Percentiles rank a stretch among this genome's conserved stretches.
Evolutionary conservation across 768 basidiomycete genomes (phyloP).

Genomic region (Rhizopogon vinicolor): DNA sequence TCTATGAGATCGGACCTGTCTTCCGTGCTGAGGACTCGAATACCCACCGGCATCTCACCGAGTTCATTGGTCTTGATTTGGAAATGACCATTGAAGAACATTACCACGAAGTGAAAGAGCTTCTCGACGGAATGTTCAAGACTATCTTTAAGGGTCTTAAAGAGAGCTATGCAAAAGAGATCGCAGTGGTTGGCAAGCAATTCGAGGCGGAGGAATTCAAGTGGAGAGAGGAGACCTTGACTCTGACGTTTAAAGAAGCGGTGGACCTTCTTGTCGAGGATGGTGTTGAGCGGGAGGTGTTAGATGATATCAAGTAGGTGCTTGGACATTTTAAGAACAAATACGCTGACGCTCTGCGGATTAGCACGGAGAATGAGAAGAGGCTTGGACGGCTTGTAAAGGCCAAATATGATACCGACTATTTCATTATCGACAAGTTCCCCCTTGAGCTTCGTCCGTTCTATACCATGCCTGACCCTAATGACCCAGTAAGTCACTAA

Average conservation of each 20-base stretch:
- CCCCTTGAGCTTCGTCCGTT: slow-evolving; percentile 93
- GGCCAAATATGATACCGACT: slow-evolving; percentile 94
- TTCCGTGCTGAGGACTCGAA: slow-evolving; percentile 98
- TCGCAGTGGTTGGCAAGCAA: slow-evolving; percentile 75
- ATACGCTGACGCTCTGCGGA: slow-evolving; percentile 6
- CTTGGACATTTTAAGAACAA: background rate
- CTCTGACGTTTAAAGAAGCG: slow-evolving; percentile 83
- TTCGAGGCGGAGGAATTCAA: slow-evolving; percentile 96
- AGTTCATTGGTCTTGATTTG: slow-evolving; percentile 97
- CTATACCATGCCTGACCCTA: slow-evolving; percentile 98
- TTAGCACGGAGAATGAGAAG: slow-evolving; percentile 93
- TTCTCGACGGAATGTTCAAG: slow-evolving; percentile 84
- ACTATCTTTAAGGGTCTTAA: slow-evolving; percentile 82
- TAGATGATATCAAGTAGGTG: slow-evolving; percentile 87
- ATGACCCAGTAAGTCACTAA: slow-evolving; percentile 63
- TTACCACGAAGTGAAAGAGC: slow-evolving; percentile 95
- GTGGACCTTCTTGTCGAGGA: slow-evolving; percentile 83
- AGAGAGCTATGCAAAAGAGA: slow-evolving; percentile 75
- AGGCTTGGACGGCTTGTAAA: slow-evolving; percentile 85
- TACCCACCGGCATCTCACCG: slow-evolving; percentile 97
- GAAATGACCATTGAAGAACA: slow-evolving; percentile 99
- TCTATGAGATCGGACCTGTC: slow-evolving; percentile 95
- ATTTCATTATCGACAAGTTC: slow-evolving; percentile 99
- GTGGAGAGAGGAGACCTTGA: slow-evolving; percentile 87
- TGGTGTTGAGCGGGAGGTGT: slow-evolving; percentile 68